These are phyloP conservation scores for Salicornia ramosissima DNA, from an alignment of 148 eudicot species.

Conservation along the genomic window DNA sequence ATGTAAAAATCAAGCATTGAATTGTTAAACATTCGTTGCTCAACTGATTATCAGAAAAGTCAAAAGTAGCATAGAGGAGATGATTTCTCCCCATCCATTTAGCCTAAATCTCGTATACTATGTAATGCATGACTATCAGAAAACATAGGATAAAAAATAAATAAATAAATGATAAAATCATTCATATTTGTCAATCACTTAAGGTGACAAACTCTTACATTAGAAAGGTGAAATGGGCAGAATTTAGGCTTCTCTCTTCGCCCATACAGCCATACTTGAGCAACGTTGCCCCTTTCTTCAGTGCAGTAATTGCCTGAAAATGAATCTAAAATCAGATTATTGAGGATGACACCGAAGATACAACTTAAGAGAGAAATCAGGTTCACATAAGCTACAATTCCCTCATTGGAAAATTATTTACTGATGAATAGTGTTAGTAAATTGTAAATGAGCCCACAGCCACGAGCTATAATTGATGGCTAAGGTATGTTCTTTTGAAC, in stretches of 20 bases:
- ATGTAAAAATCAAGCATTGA: too few relatives aligned
- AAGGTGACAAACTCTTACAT: slow-evolving; percentile 40
- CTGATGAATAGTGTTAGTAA: too few relatives aligned
- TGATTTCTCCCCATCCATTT: neutral
- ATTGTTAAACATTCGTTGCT: too few relatives aligned
- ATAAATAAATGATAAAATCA: too few relatives aligned
- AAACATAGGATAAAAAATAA: neutral
- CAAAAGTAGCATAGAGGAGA: neutral
- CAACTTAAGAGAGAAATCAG: neutral
- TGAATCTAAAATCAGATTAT: neutral
- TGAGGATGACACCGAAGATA: neutral
- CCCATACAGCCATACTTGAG: slow-evolving; percentile 85
- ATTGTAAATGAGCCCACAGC: neutral
- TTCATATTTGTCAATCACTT: neutral
- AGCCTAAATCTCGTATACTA: too few relatives aligned
- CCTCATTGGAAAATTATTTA: too few relatives aligned
- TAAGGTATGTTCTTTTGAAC: too few relatives aligned
- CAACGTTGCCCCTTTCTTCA: slow-evolving; percentile 76
- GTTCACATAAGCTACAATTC: neutral
- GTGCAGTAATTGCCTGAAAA: slow-evolving; percentile 71
- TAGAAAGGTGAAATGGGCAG: slow-evolving; percentile 77
- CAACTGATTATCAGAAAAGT: too few relatives aligned
- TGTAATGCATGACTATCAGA: neutral
- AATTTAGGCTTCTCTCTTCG: slow-evolving; percentile 86
- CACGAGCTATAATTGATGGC: too few relatives aligned